These are phyloP conservation scores for Apiotrichum domesticum DNA, from an alignment of 1,284 basidiomycete species.

Conservation along the genomic window DNA sequence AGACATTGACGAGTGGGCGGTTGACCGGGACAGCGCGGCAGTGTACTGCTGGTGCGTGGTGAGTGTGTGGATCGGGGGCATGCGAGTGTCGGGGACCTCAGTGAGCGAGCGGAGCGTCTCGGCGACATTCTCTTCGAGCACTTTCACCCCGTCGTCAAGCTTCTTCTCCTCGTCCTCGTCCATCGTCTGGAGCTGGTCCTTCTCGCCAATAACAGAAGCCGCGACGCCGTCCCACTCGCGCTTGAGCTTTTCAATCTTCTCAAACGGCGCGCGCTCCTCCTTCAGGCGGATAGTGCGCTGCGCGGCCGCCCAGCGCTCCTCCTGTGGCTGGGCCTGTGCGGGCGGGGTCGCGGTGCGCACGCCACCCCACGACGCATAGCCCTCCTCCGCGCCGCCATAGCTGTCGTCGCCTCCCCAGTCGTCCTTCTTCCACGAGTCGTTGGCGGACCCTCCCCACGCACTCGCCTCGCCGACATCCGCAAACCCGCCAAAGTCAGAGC, in stretches of 20 bases:
- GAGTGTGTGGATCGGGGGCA: slow-evolving; percentile 31
- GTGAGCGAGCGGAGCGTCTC: slow-evolving; percentile 28
- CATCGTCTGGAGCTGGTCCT: slow-evolving; percentile 19
- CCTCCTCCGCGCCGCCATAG: neutral
- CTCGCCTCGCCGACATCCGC: neutral
- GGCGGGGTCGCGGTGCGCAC: slow-evolving; percentile 1
- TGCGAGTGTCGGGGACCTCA: slow-evolving; percentile 32
- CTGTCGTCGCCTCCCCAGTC: slow-evolving; percentile 2
- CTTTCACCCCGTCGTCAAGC: slow-evolving; percentile 22
- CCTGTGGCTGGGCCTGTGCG: slow-evolving; percentile 4
- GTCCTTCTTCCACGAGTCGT: neutral
- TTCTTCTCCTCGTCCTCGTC: slow-evolving; percentile 23
- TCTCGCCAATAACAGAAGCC: slow-evolving; percentile 16
- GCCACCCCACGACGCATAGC: slow-evolving; percentile 26
- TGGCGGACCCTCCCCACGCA: neutral
- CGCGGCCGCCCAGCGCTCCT: slow-evolving; percentile 39
- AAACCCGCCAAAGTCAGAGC: slow-evolving; percentile 3
- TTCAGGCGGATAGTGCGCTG: slow-evolving; percentile 29
- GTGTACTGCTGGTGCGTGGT: slow-evolving; percentile 34
- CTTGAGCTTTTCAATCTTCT: slow-evolving; percentile 30
- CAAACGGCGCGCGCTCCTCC: slow-evolving; percentile 36
- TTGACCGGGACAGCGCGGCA: slow-evolving; percentile 34
- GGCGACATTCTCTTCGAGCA: slow-evolving; percentile 25
- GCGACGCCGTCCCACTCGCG: slow-evolving; percentile 38
- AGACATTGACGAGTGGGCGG: slow-evolving; percentile 34